Base-by-base conservation (phyloP, 805 yeast species). In the Kregervanrija pseudodelftensis region DNA sequence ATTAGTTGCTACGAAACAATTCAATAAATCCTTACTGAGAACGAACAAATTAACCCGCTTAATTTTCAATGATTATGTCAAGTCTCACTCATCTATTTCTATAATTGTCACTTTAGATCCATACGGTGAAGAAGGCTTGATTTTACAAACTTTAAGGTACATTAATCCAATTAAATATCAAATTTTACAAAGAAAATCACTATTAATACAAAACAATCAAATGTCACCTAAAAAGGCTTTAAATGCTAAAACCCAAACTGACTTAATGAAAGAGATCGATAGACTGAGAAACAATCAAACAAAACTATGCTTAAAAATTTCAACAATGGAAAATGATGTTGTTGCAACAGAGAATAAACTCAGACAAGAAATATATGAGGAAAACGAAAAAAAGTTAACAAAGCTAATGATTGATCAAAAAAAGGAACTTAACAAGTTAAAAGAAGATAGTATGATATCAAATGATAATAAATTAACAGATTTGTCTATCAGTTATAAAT, bases 21-120 rank as follows among this genome's bases (percentile, higher is more conserved):
- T 65, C 48, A 66, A 70, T 49, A 65, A 64, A 50, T 64, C 77
- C 7, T 56, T 65, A n/a, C 52, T 76, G 49, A 64, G 79, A 54
- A 69, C 73, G 9, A 70, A 73, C 30, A 75, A 72, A 50, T 60
- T 77, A 13, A 72, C 78, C 3, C 69, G 77, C 50, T 50, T 77
- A 33, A 59, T 77, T 3, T 63, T 77, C 38, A 64, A 74, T 34
- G 79, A 75, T 52, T 66, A 65, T 40, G 63, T 67, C 32, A 61
- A 62, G 41, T 51, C 51, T 22, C 57, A 59, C 15, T 55, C 57
- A 35, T 57, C 58, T 12, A 57, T 70, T 7, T 56, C 59, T 3
- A 58, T 70, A 16, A 50, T 73, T 35, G 67, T 69, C 28, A 65
- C 65, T 8, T 47, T 70, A 11, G 73, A 72, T 53, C 66, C 69